phyloP scores from a whole-genome alignment of 2,329 filamentous ascomycete species.

The Lecanicillium sp. region DNA sequence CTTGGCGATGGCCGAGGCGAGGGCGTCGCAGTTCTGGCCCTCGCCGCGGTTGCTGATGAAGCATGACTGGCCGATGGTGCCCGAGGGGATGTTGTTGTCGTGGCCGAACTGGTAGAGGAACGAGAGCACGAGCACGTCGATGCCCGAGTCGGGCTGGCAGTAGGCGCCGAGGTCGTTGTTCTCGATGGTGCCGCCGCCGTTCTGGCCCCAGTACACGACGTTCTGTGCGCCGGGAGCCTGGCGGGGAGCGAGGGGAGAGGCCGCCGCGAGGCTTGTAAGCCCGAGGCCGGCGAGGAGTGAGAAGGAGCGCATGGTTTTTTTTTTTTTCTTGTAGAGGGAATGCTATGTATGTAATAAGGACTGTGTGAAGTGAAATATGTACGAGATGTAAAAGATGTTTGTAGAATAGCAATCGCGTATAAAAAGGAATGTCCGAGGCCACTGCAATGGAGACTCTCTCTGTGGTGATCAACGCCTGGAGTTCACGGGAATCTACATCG shows the following conservation, averaged over 20 bases:
- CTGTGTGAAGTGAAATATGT: conserved; percentile 1
- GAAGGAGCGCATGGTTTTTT: conserved; percentile 14
- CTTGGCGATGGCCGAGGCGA: conserved; percentile 18
- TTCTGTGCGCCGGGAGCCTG: conserved; percentile 23
- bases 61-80: conserved; percentile 34
- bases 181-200: conserved; percentile 24
- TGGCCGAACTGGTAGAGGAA: conserved; percentile 35
- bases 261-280: conserved; percentile 16
- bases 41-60: conserved; percentile 27
- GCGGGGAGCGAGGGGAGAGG: conserved; percentile 12
- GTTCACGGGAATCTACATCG: conserved; percentile 1
- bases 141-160: conserved; percentile 31
- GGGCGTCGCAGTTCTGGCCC: conserved; percentile 23
- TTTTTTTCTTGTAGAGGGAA: neutral
- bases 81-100: conserved; percentile 30
- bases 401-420: neutral
- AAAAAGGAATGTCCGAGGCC: conserved; percentile 8
- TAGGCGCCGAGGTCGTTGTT: conserved; percentile 33
- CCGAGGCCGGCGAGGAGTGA: conserved; percentile 14
- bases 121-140: conserved; percentile 38
- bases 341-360: neutral
- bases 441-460: neutral
- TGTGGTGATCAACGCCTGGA: conserved; percentile 7
- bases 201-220: conserved; percentile 27
- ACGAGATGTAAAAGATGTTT: neutral